Percentiles rank a stretch among this genome's conserved stretches.
Conservation (phyloP, 768 basidiomycete genomes). For the Hysterangium stoloniferum region DNA sequence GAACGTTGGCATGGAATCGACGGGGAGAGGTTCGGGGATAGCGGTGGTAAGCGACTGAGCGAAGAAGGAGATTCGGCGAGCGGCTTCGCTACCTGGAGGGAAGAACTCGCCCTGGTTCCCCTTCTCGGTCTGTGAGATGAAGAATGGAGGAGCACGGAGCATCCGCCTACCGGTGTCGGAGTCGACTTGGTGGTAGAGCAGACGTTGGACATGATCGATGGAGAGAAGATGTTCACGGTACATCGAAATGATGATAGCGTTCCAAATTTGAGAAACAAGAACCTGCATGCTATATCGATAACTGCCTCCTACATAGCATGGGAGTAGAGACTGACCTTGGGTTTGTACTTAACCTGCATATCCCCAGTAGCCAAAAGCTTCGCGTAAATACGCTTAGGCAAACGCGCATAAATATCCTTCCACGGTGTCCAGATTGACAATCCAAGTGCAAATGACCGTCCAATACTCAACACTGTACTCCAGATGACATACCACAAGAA, state of each 20-base stretch:
- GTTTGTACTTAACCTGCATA: constrained; percentile 99
- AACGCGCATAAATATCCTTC: constrained; percentile 92
- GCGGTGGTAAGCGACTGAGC: constrained; percentile 95
- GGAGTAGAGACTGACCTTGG: constrained; percentile 52
- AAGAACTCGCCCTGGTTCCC: constrained; percentile 80
- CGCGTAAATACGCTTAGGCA: constrained; percentile 97
- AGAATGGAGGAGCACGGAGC: constrained; percentile 95
- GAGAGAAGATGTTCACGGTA: constrained; percentile 97
- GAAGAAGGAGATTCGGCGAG: constrained; percentile 97
- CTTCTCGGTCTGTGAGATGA: constrained; percentile 78
- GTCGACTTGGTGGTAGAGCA: constrained; percentile 96
- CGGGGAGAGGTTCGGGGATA: constrained; percentile 88
- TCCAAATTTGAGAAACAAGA: constrained; percentile 98
- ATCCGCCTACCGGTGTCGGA: constrained; percentile 83
- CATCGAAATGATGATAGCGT: constrained; percentile 99
- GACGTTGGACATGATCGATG: constrained; percentile 95
- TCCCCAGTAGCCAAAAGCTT: constrained; percentile 92
- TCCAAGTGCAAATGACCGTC: constrained; percentile 84
- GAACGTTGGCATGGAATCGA: constrained; percentile 99
- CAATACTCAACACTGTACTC: constrained; percentile 91
- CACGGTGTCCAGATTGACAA: constrained; percentile 99
- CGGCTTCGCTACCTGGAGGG: constrained; percentile 89
- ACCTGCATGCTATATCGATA: constrained; percentile 37
- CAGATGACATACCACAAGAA: constrained; percentile 99
- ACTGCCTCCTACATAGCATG: neutral